Percentiles rank a stretch among this genome's conserved stretches.
phyloP scores from a whole-genome alignment of 106 monocot species.

The Dioscorea dumetorum region DNA sequence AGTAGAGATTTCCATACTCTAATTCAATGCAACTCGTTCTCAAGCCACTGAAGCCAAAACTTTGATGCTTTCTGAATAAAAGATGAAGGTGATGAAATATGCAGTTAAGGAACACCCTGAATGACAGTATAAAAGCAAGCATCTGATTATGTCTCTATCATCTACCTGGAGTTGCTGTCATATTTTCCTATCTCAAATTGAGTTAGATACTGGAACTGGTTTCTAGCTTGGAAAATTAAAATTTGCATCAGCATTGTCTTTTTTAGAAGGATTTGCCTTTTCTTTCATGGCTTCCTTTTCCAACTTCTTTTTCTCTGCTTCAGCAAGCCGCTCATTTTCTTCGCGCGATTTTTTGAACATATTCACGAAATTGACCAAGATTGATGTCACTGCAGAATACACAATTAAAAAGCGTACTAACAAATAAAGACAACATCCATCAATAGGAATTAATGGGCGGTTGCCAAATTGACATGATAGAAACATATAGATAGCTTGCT shows the following conservation, averaged over 20 bases:
- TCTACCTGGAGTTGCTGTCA: background rate
- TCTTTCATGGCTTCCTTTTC: constrained; percentile 78
- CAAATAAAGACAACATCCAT: no score
- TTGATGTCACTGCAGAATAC: constrained; percentile 74
- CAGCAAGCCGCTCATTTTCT: constrained; percentile 77
- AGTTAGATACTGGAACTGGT: background rate
- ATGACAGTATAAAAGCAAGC: no score
- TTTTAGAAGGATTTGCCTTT: constrained; percentile 29
- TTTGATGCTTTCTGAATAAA: background rate
- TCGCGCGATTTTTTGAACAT: constrained; percentile 91
- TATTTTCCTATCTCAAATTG: background rate
- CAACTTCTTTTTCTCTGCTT: constrained; percentile 76
- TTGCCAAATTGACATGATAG: no score
- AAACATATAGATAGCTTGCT: no score
- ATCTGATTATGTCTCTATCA: background rate
- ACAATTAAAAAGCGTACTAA: no score
- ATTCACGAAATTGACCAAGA: constrained; percentile 86
- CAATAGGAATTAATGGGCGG: no score
- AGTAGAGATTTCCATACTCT: no score
- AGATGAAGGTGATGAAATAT: background rate
- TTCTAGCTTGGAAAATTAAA: background rate
- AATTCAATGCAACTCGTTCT: no score
- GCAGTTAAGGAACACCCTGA: no score
- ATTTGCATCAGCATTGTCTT: constrained; percentile 1
- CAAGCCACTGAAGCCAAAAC: background rate